Base-by-base conservation (phyloP, 1,139 yeast species). In the Geotrichum histeridarum region DNA sequence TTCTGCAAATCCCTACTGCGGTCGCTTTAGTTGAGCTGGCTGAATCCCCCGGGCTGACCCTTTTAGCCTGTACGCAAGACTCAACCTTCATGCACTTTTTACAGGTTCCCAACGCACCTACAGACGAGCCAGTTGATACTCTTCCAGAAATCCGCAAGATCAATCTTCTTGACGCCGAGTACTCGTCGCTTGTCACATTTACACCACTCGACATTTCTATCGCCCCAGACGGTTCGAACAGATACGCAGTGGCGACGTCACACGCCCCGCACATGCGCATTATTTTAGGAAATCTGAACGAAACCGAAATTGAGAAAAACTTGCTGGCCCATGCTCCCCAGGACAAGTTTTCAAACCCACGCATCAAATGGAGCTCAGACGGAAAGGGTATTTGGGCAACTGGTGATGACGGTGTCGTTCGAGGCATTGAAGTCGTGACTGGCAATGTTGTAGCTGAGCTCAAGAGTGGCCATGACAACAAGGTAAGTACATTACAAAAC, bases 331-430 rank as follows among this genome's bases (percentile, higher is more conserved):
- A 55, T 17, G 55, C 56, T 9, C 55, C 53, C 17, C 54, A 55
- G 30, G 54, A 50, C 31, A 17, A 47, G 35, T 50, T 43, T 30
- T 52, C 55, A 5, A 39, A 36, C 17, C 56, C 58, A 14, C 42
- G 41, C 8, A 33, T 53, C 17, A 31, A 14, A 18, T 58, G 56
- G 55, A 51, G 58, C 31, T 15, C 27, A 5, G 48, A 47, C 12
- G 54, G 58, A 2, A 55, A 50, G 48, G 93, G 91, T 0, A 58
- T 85, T 0, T 81, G 91, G 84, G 74, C 84, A 0, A 75, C 81
- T 48, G 84, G 88, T 7, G 93, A 85, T 61, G 87, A 82, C 61
- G 94, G 94, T 0, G 59, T 72, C 0, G 67, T 84, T n/a, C 65
- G 88, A 50, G 91, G 64, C 11, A 53, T 63, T 14, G 65, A 62